Percentiles rank a stretch among this genome's conserved stretches.
phyloP scores from a whole-genome alignment of 495 filamentous ascomycete species.

The Neurospora tetrasperma region DNA sequence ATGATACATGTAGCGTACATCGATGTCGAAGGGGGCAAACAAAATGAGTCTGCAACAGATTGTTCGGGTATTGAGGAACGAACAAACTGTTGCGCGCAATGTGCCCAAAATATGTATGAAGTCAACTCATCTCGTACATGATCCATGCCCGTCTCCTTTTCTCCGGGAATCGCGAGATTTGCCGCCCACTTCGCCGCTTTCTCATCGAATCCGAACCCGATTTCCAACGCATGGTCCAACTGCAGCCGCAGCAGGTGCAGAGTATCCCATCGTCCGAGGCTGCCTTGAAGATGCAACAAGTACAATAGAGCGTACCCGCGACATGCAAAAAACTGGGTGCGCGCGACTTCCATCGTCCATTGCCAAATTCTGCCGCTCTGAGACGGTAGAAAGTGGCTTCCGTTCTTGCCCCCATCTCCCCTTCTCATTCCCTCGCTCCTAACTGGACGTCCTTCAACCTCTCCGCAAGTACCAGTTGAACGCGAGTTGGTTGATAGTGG shows the following conservation, averaged over 20 bases:
- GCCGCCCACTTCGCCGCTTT: not conserved
- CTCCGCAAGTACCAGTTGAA: slow-evolving; percentile 91
- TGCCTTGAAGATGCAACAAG: not conserved
- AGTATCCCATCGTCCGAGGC: not conserved
- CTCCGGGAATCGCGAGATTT: not conserved
- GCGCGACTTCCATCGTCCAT: not conserved
- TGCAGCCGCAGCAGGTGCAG: not conserved
- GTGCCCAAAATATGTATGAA: not conserved
- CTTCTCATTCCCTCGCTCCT: not conserved
- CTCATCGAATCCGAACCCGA: not conserved
- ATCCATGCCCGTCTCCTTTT: not conserved
- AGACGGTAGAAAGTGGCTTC: not conserved
- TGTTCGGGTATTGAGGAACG: not conserved
- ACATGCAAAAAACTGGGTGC: not conserved
- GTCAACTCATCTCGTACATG: not conserved
- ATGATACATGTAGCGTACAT: slow-evolving; percentile 10
- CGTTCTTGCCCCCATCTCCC: not conserved
- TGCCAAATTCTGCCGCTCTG: not conserved
- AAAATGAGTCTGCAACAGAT: not conserved
- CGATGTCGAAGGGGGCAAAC: not conserved
- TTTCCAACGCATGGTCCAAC: not conserved
- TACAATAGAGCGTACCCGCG: not conserved
- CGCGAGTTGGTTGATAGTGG: slow-evolving; percentile 55
- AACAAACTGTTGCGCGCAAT: not conserved
- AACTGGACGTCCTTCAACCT: slow-evolving; percentile 40